Evolutionary conservation across 768 basidiomycete genomes (phyloP).

Genomic region (Agrocybe chaxingu): DNA sequence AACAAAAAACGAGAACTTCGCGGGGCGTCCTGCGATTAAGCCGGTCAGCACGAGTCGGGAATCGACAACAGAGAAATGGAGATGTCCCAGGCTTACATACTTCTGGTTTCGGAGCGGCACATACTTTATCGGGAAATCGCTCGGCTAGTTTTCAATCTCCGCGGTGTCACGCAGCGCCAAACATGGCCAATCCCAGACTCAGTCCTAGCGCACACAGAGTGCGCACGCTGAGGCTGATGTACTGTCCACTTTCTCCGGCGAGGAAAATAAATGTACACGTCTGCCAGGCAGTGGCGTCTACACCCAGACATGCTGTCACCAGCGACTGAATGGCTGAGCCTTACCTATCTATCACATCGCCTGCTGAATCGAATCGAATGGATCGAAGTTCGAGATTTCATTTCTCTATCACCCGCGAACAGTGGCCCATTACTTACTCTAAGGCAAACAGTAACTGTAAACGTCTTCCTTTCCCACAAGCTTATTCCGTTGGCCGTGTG

Average conservation of each 20-base stretch:
- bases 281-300: slow-evolving; percentile 10
- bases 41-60: background rate
- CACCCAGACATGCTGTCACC: slow-evolving; percentile 4
- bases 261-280: background rate
- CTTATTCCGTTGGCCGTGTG: no score
- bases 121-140: slow-evolving; percentile 21
- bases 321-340: slow-evolving; percentile 1
- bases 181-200: slow-evolving; percentile 8
- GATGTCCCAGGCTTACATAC: slow-evolving; percentile 9
- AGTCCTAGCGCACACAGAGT: background rate
- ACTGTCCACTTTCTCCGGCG: no score
- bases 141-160: slow-evolving; percentile 17
- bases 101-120: slow-evolving; percentile 25
- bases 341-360: background rate
- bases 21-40: background rate
- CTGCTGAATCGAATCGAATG: slow-evolving; percentile 1
- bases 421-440: slow-evolving; percentile 18
- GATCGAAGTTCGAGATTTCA: slow-evolving; percentile 9
- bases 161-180: slow-evolving; percentile 9
- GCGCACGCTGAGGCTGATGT: no score
- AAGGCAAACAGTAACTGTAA: no score
- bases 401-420: slow-evolving; percentile 21
- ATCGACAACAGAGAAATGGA: slow-evolving; percentile 3
- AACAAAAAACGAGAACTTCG: background rate
- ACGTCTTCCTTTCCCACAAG: no score